Conservation (phyloP, 2,329 filamentous ascomycete species). For the Ascochyta rabiei region DNA sequence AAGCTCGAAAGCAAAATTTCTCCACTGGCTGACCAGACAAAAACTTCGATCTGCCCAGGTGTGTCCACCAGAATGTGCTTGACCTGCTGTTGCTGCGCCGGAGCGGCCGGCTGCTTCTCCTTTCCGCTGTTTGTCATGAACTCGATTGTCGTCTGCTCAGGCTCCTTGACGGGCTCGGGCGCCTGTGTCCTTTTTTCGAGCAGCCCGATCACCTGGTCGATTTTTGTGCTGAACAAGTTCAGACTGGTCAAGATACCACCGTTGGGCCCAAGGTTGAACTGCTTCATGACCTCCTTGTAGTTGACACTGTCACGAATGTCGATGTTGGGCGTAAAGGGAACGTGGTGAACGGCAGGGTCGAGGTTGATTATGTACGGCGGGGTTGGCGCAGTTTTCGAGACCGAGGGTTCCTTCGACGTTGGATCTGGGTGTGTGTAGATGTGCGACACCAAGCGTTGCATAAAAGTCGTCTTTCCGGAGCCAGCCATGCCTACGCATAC, state of each 20-base stretch:
- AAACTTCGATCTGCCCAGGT: constrained; percentile 97
- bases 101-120: constrained; percentile 23
- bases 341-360: constrained; percentile 89
- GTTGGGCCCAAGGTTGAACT: constrained; percentile 97
- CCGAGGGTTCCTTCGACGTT: constrained; percentile 34
- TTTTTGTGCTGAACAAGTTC: constrained; percentile 97
- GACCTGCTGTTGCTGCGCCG: constrained; percentile 62
- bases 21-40: constrained; percentile 96
- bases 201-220: constrained; percentile 89
- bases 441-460: constrained; percentile 96
- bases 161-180: constrained; percentile 36
- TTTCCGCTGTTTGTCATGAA: constrained; percentile 46
- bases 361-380: constrained; percentile 97
- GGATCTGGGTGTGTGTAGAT: constrained; percentile 76
- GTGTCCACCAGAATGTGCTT: constrained; percentile 93
- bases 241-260: constrained; percentile 94
- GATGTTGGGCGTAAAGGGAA: constrained; percentile 96
- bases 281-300: constrained; percentile 99
- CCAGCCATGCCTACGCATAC: constrained; percentile 98
- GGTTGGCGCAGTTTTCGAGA: constrained; percentile 35
- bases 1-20: constrained; percentile 92
- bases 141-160: constrained; percentile 43
- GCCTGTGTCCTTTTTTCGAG: constrained; percentile 85
- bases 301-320: constrained; percentile 99
- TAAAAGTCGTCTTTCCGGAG: constrained; percentile 99